phyloP scores from a whole-genome alignment of 73 alveolate genomes.

The Paramecium pentaurelia region DNA sequence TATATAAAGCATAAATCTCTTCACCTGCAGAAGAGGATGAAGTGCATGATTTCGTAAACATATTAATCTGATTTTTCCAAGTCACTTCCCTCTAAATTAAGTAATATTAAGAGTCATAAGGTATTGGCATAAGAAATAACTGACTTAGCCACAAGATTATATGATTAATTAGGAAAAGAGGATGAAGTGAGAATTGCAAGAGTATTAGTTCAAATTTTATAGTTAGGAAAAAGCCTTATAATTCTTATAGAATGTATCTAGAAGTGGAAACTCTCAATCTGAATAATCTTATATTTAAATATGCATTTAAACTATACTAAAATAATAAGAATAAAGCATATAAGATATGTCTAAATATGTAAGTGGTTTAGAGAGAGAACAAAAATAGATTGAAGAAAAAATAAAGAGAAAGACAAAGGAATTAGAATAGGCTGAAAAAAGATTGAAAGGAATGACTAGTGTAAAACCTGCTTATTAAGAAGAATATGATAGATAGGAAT shows the following conservation, averaged over 20 bases:
- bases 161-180: conserved; percentile 95
- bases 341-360: conserved; percentile 47
- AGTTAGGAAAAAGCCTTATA: conserved; percentile 33
- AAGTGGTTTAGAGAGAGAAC: conserved; percentile 30
- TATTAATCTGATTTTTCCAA: neutral
- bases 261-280: conserved; percentile 2
- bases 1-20: conserved; percentile 91
- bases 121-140: conserved; percentile 87
- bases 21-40: conserved; percentile 77
- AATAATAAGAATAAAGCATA: conserved; percentile 32
- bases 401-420: conserved; percentile 12
- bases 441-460: conserved; percentile 42
- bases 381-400: neutral
- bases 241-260: conserved; percentile 20
- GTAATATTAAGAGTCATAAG: conserved; percentile 80
- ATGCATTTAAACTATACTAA: conserved; percentile 7
- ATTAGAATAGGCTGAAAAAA: conserved; percentile 29
- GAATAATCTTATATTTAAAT: conserved; percentile 24
- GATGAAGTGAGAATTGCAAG: conserved; percentile 80
- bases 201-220: neutral
- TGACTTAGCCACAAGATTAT: conserved; percentile 90
- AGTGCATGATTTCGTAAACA: conserved; percentile 65
- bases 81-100: conserved; percentile 71
- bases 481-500: conserved; percentile 49
- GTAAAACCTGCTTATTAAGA: conserved; percentile 54